phyloP scores from a whole-genome alignment of 2,329 filamentous ascomycete genomes.

The Hypoxylon sp. region DNA sequence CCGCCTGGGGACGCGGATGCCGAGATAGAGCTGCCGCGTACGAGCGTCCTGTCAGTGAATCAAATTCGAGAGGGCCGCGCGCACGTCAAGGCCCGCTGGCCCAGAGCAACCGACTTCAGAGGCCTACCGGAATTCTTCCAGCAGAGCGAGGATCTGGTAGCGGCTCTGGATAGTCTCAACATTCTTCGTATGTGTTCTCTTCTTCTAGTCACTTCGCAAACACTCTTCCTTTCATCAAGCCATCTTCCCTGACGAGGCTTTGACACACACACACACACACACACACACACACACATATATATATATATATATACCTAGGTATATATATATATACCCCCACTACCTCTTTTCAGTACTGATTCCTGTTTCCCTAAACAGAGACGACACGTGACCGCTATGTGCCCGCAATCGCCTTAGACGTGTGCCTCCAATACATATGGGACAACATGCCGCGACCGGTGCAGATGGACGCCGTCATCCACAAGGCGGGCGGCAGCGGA shows the following conservation, averaged over 20 bases:
- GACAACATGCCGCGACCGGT: no score
- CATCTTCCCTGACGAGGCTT: neutral
- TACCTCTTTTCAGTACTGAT: no score
- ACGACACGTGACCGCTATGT: neutral
- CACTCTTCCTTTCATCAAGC: no score
- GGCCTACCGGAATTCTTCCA: neutral
- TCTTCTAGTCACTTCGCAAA: neutral
- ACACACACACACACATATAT: no score
- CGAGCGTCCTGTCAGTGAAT: neutral
- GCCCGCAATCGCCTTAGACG: neutral
- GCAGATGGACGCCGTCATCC: neutral
- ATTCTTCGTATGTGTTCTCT: conserved; percentile 12
- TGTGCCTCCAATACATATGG: no score
- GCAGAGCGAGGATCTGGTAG: neutral
- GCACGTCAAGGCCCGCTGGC: neutral
- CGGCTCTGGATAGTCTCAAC: conserved; percentile 4
- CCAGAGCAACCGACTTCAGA: neutral
- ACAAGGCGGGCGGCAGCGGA: no score
- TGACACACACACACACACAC: no score
- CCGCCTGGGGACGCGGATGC: no score
- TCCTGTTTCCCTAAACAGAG: no score
- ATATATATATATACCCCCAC: no score
- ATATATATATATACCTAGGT: no score
- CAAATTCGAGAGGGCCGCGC: neutral
- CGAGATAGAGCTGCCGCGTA: neutral